Evolutionary conservation across 768 basidiomycete genomes (phyloP).

Genomic region (Phanerodontia chrysosporium): DNA sequence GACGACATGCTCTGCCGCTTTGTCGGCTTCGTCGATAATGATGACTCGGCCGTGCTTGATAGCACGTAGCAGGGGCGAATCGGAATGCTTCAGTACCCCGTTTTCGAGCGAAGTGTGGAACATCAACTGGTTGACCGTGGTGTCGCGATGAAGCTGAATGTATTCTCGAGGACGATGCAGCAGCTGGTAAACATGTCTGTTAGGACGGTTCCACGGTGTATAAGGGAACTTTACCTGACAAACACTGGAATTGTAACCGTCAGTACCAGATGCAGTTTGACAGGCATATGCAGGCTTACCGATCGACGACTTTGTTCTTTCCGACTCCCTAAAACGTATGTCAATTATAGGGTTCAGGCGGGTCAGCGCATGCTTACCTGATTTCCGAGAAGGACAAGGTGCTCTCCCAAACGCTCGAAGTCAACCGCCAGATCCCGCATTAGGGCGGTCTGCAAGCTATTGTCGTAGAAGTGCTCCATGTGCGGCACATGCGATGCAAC

Average conservation of each 20-base stretch:
- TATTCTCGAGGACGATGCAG: slow-evolving; percentile 62
- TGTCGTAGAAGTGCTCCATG: slow-evolving; percentile 71
- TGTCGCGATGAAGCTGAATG: slow-evolving; percentile 66
- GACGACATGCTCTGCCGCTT: slow-evolving; percentile 70
- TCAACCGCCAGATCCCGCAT: slow-evolving; percentile 67
- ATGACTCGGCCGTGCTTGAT: slow-evolving; percentile 60
- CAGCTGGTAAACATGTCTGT: slow-evolving; percentile 32
- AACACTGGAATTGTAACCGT: no score
- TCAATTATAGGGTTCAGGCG: neutral
- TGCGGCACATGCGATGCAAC: slow-evolving; percentile 56
- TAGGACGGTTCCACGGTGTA: neutral
- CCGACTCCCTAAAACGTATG: slow-evolving; percentile 48
- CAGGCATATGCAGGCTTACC: no score
- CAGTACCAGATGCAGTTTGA: no score
- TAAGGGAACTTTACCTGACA: slow-evolving; percentile 42
- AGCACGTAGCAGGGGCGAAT: slow-evolving; percentile 64
- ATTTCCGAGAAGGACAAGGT: slow-evolving; percentile 63
- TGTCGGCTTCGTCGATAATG: slow-evolving; percentile 70
- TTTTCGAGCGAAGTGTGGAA: slow-evolving; percentile 58
- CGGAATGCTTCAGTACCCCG: slow-evolving; percentile 55
- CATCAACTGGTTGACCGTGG: slow-evolving; percentile 68
- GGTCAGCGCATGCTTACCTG: slow-evolving; percentile 37
- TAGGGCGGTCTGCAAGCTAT: slow-evolving; percentile 60
- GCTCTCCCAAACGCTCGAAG: slow-evolving; percentile 55
- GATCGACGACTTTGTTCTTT: slow-evolving; percentile 67